Base-by-base conservation (phyloP, 1,284 basidiomycete genomes). In the Fomitiporia mediterranea region DNA sequence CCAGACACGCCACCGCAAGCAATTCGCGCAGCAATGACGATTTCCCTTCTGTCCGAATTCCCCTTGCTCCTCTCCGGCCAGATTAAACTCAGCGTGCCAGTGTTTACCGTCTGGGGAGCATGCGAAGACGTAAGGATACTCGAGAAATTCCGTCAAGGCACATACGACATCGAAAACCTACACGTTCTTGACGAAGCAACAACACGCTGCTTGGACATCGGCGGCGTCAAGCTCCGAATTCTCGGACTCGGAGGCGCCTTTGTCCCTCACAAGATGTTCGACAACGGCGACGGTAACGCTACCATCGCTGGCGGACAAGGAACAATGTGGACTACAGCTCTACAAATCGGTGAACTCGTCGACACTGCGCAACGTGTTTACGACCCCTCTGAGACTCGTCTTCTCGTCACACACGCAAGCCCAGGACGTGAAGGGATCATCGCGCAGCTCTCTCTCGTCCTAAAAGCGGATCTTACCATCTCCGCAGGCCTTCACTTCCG, bases 271-370 rank as follows among this genome's bases (percentile, higher is more conserved):
- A 98, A 98, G 74, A 84, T 99, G 75, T 99, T 98, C 70, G 91
- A 97, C 79, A 95, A 94, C 62, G 93, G 97, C 1, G 92, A 96
- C 53, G 96, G 95, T 1, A 84, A 78, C 48, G 95, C 93, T 2
- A 98, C 96, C 9, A 98, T 99, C 62, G 96, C 97, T 0, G 97
- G 97, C 43, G 96, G 93, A 1, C 91, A 94, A 67, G 97, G 97
- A 27, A 98, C 95, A 21, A 98, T 98, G 89, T 99, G 97, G 97
- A 93, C 94, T 0, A 99, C 96, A 0, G 91, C 94, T 4, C 80
- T 99, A 25, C 97, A 99, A 71, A 91, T 99, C 42, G 97, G 97
- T 60, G 96, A 99, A 72, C 85, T 99, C 42, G 87, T 99, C 55
- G 97, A 99, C 71, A 98, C 94, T 1, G 94, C 96, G 2, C 93